Conservation (phyloP, 768 basidiomycete genomes). For the Xanthoconium stramineum region DNA sequence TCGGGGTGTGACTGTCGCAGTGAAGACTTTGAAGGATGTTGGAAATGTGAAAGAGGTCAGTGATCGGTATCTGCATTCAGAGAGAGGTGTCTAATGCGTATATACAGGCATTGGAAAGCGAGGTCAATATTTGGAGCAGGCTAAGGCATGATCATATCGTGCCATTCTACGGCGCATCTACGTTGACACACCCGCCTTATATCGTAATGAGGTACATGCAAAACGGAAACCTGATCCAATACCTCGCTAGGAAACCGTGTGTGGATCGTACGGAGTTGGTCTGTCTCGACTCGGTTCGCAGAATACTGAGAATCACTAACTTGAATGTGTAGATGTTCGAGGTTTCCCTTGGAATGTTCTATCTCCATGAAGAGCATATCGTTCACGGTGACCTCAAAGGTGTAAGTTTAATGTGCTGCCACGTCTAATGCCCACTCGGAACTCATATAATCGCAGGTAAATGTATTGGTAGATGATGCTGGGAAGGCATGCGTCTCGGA, state of each 20-base stretch:
- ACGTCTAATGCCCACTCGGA: background rate
- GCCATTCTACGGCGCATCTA: slow-evolving; percentile 10
- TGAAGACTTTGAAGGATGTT: slow-evolving; percentile 1
- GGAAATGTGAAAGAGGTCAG: background rate
- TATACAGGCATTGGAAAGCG: background rate
- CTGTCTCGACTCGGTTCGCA: background rate
- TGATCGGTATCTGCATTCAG: background rate
- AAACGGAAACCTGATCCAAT: slow-evolving; percentile 3
- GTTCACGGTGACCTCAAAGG: slow-evolving; percentile 32
- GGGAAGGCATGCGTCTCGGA: slow-evolving; percentile 30
- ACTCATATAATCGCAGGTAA: slow-evolving; percentile 20
- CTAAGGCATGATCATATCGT: slow-evolving; percentile 9
- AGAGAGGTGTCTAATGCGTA: background rate
- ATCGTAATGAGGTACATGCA: slow-evolving; percentile 5
- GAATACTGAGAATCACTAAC: background rate
- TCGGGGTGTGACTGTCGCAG: slow-evolving; percentile 1
- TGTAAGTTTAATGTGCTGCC: slow-evolving; percentile 6
- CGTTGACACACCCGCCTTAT: background rate
- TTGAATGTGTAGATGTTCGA: background rate
- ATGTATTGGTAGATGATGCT: slow-evolving; percentile 31
- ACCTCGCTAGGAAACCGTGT: background rate
- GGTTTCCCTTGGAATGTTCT: slow-evolving; percentile 10
- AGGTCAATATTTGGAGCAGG: slow-evolving; percentile 8
- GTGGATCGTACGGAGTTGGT: background rate
- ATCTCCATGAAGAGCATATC: slow-evolving; percentile 13